Percentiles rank a stretch among this genome's conserved stretches.
These are phyloP conservation scores for Metarhizium guizhouense DNA, from an alignment of 2,329 filamentous ascomycete species.

Conservation along the genomic window DNA sequence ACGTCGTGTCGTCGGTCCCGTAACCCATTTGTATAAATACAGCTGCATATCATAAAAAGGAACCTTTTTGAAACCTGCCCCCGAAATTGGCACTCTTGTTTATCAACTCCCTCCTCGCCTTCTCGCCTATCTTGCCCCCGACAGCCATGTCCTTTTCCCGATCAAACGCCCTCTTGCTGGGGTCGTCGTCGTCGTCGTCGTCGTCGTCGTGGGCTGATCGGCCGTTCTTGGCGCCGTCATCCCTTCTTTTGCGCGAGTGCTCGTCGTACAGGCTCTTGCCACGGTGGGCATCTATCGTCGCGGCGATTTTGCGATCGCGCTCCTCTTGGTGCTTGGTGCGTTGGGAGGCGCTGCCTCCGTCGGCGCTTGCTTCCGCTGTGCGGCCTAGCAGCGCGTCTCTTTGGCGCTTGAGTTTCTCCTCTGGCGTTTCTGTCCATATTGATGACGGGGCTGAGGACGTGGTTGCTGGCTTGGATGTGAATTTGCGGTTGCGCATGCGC, in stretches of 20 bases:
- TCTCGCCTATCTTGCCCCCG: conserved; percentile 59
- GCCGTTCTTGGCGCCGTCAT: conserved; percentile 28
- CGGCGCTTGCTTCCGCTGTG: conserved; percentile 28
- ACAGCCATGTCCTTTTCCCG: conserved; percentile 88
- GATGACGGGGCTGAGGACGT: conserved; percentile 32
- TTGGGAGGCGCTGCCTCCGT: conserved; percentile 14
- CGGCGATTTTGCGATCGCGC: conserved; percentile 35
- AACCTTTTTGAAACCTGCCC: conserved; percentile 72
- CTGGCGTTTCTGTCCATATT: conserved; percentile 87
- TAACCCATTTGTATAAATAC: too few relatives aligned
- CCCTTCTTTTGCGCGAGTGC: conserved; percentile 31
- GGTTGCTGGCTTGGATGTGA: conserved; percentile 52
- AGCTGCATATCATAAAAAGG: conserved; percentile 34
- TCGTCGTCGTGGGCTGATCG: conserved; percentile 40
- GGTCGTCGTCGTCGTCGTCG: conserved; percentile 69
- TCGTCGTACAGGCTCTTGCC: conserved; percentile 52
- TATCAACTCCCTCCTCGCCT: conserved; percentile 70
- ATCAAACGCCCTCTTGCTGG: conserved; percentile 82
- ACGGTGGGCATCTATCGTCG: conserved; percentile 44
- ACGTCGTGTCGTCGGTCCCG: too few relatives aligned
- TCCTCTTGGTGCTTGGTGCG: conserved; percentile 44
- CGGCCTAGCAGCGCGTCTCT: conserved; percentile 78
- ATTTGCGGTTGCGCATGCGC: conserved; percentile 72
- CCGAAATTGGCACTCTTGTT: conserved; percentile 74
- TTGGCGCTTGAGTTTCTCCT: conserved; percentile 73